Base-by-base conservation (phyloP, 192 early-diverging fungal species). In the Coemansia sp. region DNA sequence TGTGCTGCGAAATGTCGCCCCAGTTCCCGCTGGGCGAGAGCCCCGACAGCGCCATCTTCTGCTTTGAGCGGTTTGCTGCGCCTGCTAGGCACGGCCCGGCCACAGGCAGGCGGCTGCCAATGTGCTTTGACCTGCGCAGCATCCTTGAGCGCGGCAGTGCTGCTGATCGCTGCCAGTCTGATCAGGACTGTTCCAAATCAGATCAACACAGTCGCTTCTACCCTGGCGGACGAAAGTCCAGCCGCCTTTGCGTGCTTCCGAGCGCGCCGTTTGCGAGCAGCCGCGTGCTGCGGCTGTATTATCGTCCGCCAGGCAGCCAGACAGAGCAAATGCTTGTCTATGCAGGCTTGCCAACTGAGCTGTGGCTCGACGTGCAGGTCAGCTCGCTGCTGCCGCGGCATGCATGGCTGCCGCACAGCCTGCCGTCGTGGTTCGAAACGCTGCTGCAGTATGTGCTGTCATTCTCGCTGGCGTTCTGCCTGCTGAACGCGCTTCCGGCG, bases 1-100 rank as follows among this genome's bases (percentile, higher is more conserved):
- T 76, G 42, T 76, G 73, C 62, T 76, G 73, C 59, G 73, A 76
- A 40, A 76, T 76, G 63, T 62, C 73, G 24, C 31, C 51, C 0
- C 48, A 18, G 54, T 65, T 54, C 31, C 73, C 73, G 29, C 54
- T 76, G 49, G 73, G 73, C 44, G 67, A 69, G 51, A 76, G 73
- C 50, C 73, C 73, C 25, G 73, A 76, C 33, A n/a, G n/a, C 12
- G 43, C 49, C 18, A 51, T 76, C 14, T 66, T 69, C 10, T 76
- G 73, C 59, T 76, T 76, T 42, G 67, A 65, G 30, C 35, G 25
- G 12, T 69, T 62, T 45, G 45, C 35, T 25, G 16, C 56, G 5
- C 14, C 33, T 35, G 8, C 33, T 1, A 35, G 33, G 2, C 33
- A 35, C 14, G 33, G 14, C 8, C 33, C 1, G 8, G 33, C 35